Percentiles rank a stretch among this genome's conserved stretches.
Conservation (phyloP, 495 filamentous ascomycete genomes). For the Penicillium maclennaniae region DNA sequence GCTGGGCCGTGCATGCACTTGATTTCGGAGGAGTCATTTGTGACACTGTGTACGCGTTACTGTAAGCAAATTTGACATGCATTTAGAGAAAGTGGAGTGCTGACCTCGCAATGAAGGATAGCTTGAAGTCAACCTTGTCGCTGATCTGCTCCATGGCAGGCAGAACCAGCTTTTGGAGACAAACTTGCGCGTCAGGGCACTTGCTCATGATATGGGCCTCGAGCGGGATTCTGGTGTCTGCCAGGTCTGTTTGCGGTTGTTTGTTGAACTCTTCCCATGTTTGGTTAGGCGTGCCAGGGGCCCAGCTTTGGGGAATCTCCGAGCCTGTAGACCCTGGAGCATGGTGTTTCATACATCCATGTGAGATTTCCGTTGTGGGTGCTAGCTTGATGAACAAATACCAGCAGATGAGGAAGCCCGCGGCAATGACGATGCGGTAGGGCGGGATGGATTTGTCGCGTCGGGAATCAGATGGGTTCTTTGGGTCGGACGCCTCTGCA, state of each 20-base stretch:
- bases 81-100: constrained; percentile 4
- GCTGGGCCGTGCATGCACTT: constrained; percentile 80
- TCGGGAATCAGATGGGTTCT: constrained; percentile 7
- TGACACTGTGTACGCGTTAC: constrained; percentile 23
- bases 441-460: constrained; percentile 9
- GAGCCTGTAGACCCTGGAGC: neutral
- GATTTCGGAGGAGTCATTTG: constrained; percentile 36
- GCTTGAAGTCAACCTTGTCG: constrained; percentile 82
- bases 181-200: constrained; percentile 83
- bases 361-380: neutral
- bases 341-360: neutral
- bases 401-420: constrained; percentile 16
- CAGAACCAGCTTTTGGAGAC: constrained; percentile 73
- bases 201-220: constrained; percentile 95
- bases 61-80: neutral
- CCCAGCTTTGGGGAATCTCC: neutral
- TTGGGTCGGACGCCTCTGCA: constrained; percentile 1
- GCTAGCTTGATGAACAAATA: constrained; percentile 20
- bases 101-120: constrained; percentile 86
- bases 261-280: neutral
- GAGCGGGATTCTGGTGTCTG: constrained; percentile 57
- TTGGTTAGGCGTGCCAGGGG: neutral
- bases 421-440: constrained; percentile 13
- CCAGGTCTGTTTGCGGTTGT: neutral
- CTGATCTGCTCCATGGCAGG: constrained; percentile 79